A percentile compares a stretch with the other conserved stretches of the same genome.
Conservation (phyloP, 225 moss, liverwort and hornwort species). For the Bryoerythrophyllum caledonicum region DNA sequence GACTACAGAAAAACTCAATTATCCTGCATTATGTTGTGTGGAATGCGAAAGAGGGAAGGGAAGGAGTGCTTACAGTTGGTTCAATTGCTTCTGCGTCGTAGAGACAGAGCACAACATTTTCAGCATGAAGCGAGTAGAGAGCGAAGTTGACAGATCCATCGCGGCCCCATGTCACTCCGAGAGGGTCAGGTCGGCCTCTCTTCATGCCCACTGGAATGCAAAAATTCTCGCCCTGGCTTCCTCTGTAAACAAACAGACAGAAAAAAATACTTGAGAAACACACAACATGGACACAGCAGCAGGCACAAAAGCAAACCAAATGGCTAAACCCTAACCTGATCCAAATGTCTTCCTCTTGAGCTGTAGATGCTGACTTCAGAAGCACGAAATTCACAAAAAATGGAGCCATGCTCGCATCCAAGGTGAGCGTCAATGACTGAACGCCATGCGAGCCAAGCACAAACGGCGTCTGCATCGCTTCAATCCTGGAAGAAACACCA, state of each 20-base stretch:
- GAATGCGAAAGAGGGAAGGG: background rate
- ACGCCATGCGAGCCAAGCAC: conserved; percentile 36
- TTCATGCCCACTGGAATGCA: conserved; percentile 85
- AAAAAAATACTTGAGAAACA: conserved; percentile 5
- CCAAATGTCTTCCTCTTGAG: conserved; percentile 52
- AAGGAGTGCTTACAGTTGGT: conserved; percentile 63
- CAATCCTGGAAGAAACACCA: conserved; percentile 44
- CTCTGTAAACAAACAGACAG: conserved; percentile 47
- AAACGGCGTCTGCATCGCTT: conserved; percentile 88
- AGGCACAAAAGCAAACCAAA: background rate
- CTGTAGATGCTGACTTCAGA: conserved; percentile 48
- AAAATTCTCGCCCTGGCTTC: conserved; percentile 66
- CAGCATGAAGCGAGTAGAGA: conserved; percentile 72
- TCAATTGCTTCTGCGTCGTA: conserved; percentile 64
- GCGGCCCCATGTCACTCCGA: conserved; percentile 66
- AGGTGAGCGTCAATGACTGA: conserved; percentile 55
- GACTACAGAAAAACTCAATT: too few species aligned
- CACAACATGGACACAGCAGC: background rate
- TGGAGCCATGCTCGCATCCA: conserved; percentile 66
- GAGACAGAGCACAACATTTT: conserved; percentile 75
- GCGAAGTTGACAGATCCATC: conserved; percentile 75
- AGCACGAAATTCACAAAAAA: conserved; percentile 83
- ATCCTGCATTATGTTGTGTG: too few species aligned
- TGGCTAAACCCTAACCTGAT: conserved; percentile 46
- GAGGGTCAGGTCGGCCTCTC: conserved; percentile 76